Base-by-base conservation (phyloP, 1,284 basidiomycete species). In the Boletus chippewaensis region DNA sequence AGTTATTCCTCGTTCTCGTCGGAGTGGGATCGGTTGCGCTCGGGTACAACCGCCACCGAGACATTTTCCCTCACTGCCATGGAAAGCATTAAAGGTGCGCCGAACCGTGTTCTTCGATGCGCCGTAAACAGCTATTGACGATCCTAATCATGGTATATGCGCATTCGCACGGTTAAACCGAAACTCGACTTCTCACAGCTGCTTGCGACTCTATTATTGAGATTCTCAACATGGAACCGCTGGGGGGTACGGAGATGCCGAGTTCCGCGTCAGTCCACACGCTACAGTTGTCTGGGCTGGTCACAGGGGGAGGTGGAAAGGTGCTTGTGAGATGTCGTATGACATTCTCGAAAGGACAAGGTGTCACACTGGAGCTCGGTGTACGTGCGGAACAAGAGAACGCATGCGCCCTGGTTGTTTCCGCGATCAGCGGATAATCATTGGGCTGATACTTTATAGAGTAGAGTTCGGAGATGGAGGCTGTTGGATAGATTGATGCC, bases 201-300 rank as follows among this genome's bases (percentile, higher is more conserved):
- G 91, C 94, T 10, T 95, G 93, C 71, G 87, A 93, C 60, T 94
- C 92, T 26, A 84, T 96, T 63, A 81, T 94, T 61, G 92, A 95
- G 65, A 87, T 99, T 40, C 82, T 99, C 59, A 90, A 92, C 67
- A 97, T 99, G 95, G 93, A 97, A 68, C 80, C 96, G 3, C 74
- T 99, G 22, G 96, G 95, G 59, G 92, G 93, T 16, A 85, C 87
- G 8, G 91, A 95, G 64, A 71, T 73, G 28, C 90, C 94, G 1
- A 76, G 83, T 35, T 91, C 90, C 26, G 78, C 83, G 15, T 87
- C 91, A 8, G 89, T 99, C 49, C 96, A 99, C 72, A 97, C 95
- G 36, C 79, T 99, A 57, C 93, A 95, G 64, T 71, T 99, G 44
- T 89, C 92, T 13, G 96, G 96, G 40, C 68, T 95, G 54, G 86